phyloP scores from a whole-genome alignment of 345 rosid species.

The Eucalyptus microcorys region DNA sequence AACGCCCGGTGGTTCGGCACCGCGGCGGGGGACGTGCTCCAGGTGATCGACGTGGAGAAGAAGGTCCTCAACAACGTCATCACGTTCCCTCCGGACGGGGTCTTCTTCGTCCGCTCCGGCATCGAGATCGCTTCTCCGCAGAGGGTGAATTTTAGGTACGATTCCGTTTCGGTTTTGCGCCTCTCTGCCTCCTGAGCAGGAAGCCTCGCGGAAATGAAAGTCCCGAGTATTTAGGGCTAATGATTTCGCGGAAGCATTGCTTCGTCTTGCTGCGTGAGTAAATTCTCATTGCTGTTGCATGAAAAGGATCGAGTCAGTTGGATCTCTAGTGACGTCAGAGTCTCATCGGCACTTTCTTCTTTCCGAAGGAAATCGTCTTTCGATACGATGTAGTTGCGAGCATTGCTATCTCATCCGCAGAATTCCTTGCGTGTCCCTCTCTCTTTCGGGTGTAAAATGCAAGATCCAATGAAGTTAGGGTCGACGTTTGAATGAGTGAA shows the following conservation, averaged over 20 bases:
- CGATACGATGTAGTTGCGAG: neutral
- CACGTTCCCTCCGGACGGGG: conserved; percentile 88
- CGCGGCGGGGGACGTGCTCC: conserved; percentile 69
- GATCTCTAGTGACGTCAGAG: neutral
- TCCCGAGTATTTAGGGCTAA: neutral
- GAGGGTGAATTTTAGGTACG: conserved; percentile 73
- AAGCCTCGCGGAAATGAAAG: neutral
- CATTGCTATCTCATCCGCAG: neutral
- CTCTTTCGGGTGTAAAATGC: neutral
- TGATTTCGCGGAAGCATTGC: neutral
- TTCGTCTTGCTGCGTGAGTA: neutral
- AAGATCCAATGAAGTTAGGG: neutral
- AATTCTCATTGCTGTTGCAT: neutral
- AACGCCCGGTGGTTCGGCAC: conserved; percentile 71
- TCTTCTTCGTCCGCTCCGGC: conserved; percentile 71
- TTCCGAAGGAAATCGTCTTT: neutral
- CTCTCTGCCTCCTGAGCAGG: neutral
- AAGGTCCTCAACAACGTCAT: conserved; percentile 63
- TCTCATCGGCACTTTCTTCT: neutral
- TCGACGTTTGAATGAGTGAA: neutral
- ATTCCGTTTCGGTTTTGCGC: neutral
- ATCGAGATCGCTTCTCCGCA: conserved; percentile 64
- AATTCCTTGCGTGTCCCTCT: neutral
- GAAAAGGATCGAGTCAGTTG: neutral
- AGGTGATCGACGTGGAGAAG: conserved; percentile 71